Base-by-base conservation (phyloP, 2,329 filamentous ascomycete species). In the Aurifilum marmelostoma region DNA sequence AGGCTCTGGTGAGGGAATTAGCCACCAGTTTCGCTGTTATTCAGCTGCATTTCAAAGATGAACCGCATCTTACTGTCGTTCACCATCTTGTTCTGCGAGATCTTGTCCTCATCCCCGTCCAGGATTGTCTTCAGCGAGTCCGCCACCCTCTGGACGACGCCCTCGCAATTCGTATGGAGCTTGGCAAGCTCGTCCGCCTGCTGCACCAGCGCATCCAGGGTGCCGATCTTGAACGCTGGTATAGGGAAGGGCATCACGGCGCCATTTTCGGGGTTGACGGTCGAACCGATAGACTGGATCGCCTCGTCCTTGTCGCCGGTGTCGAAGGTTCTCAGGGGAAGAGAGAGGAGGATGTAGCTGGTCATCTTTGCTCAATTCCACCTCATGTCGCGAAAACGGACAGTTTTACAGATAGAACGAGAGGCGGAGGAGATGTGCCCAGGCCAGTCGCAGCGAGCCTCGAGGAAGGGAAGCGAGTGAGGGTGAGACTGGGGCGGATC, bases 191-290 rank as follows among this genome's bases (percentile, higher is more conserved):
- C 96, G 77, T 99, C 96, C 68, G 96, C 96, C 81, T 99, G 95
- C 82, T 97, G 93, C 59, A 99, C 94, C 69, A 99, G 86, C 52
- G 92, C 93, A 82, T 99, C 96, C 50, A 99, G 87, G 0, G 96
- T 97, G 69, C 96, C 96, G 79, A 99, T 97, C 84, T 98, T 99
- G 87, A 99, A 97, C 73, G 94, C 91, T 27, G 96, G 96, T 72
- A 98, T 91, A 68, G 88, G 83, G 78, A 98, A 97, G 2, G 90
- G 89, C 65, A 89, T 83, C 60, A 93, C 91, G 65, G 87, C 88
- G 77, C 92, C 93, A 79, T 92, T 90, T 75, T 97, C 92, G 68
- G 88, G 82, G 63, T 88, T 85, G 67, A 97, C 85, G 56, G 90
- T 93, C 67, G 89, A 83, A 74, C 89, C 88, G 71, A 99, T 82